These are phyloP conservation scores for Ogataea degrootiae DNA, from an alignment of 805 yeast species.

Conservation along the genomic window DNA sequence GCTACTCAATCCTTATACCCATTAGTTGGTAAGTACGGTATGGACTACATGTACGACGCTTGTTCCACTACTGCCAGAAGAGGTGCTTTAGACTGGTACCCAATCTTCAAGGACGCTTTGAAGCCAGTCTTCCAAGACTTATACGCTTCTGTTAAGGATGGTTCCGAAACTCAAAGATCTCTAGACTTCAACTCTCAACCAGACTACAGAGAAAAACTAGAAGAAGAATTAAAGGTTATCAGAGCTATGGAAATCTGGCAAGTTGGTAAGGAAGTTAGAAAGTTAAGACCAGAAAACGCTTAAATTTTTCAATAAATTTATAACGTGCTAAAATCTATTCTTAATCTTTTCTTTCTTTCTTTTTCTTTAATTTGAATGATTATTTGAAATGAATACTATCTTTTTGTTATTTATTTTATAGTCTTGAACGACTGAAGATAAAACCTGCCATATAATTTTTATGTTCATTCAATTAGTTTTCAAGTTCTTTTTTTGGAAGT, in stretches of 20 bases:
- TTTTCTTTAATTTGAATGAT: not conserved
- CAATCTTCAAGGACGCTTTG: constrained; percentile 96
- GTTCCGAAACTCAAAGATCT: constrained; percentile 97
- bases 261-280: constrained; percentile 99
- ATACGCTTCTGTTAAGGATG: constrained; percentile 92
- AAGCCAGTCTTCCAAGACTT: constrained; percentile 97
- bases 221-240: constrained; percentile 86
- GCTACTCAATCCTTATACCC: constrained; percentile 99
- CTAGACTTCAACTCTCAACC: constrained; percentile 97
- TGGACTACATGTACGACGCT: constrained; percentile 99
- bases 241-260: constrained; percentile 99
- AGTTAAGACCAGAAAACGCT: constrained; percentile 98
- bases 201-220: constrained; percentile 96
- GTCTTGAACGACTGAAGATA: constrained; percentile 15
- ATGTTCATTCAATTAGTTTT: not conserved
- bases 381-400: not conserved
- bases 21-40: constrained; percentile 97
- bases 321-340: no score
- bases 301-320: constrained; percentile 32
- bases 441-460: not conserved
- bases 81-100: constrained; percentile 99
- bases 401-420: constrained; percentile 2
- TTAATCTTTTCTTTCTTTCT: not conserved
- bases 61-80: constrained; percentile 99
- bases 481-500: not conserved